These are phyloP conservation scores for Acer saccharum DNA, from an alignment of 345 rosid genomes.

Conservation along the genomic window DNA sequence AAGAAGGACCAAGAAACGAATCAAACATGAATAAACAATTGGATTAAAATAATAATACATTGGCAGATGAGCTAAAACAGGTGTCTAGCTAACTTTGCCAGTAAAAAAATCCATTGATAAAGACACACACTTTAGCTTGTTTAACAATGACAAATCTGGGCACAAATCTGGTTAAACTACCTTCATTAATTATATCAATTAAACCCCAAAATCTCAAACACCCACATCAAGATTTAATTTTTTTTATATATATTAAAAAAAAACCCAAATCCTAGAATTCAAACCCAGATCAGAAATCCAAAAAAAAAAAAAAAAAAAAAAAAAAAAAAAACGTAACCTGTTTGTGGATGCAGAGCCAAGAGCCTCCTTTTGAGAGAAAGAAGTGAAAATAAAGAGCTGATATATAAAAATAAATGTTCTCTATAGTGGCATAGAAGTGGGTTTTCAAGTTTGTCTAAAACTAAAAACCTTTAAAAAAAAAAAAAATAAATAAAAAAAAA, in stretches of 20 bases:
- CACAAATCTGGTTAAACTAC: not conserved
- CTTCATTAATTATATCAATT: not conserved
- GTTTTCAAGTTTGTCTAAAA: no score
- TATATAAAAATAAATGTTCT: no score
- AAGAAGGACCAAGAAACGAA: conserved; percentile 19
- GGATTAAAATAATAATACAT: conserved; percentile 14
- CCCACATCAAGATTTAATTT: not conserved
- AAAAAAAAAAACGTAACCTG: not conserved
- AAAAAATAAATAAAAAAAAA: no score
- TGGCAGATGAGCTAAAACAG: conserved; percentile 6
- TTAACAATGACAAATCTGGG: conserved; percentile 13
- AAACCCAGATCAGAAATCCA: conserved; percentile 11
- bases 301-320: not conserved
- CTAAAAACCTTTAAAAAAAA: no score
- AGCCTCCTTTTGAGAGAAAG: not conserved
- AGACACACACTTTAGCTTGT: conserved; percentile 13
- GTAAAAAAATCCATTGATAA: conserved; percentile 19
- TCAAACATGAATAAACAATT: conserved; percentile 22
- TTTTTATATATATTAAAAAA: not conserved
- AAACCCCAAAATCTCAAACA: not conserved
- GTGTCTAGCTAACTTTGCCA: not conserved
- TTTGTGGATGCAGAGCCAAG: not conserved
- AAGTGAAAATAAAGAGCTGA: not conserved
- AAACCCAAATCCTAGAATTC: conserved; percentile 28
- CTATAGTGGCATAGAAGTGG: no score